Base-by-base conservation (phyloP, 306 rosid genomes). In the Alnus glutinosa region DNA sequence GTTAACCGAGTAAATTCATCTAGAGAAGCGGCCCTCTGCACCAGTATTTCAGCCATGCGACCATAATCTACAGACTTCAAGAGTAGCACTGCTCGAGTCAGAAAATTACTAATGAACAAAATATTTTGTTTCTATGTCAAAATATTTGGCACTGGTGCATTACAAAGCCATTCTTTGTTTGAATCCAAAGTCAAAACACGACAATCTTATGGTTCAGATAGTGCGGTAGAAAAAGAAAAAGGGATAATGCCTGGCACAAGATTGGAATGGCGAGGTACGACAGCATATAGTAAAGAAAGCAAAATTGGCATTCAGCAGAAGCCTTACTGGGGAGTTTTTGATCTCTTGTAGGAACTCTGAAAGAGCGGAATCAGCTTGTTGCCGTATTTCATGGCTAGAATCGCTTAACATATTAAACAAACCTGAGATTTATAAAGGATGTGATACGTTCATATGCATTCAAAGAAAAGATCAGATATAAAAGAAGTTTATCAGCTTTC, bases 51-150 rank as follows among this genome's bases (percentile, higher is more conserved):
- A 81, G 98, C 98, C 99, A 96, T 96, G 78, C 99, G 96, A 78
- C 99, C 98, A 90, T 91, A 96, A 96, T 96, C 99, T 96, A 96
- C 99, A 96, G 99, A 91, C 99, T 96, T 96, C 97, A 96, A 96
- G 89, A 96, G 97, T 89, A 96, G 95, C 94, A 93, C 98, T 93
- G 94, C 88, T 88, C 83, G 97, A 91, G 98, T 96, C 97, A 96
- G 98, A 88, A 88, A 92, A 90, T 88, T 88, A 84, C 83, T 89
- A 84, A 89, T 89, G 97, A 91, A 92, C 94, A 89, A 83, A 79
- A 85, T 67, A 79, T 59, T 66, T 89, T 78, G 85, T 83, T 83
- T 83, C 67, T 79, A 48, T 32, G 74, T 83, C 77, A 84, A 80
- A 64, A 77, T 75, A 85, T 75, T 80, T 55, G 80, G 11, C 77